Conservation (phyloP, 2,329 filamentous ascomycete genomes). For the Stagonosporopsis tanaceti region DNA sequence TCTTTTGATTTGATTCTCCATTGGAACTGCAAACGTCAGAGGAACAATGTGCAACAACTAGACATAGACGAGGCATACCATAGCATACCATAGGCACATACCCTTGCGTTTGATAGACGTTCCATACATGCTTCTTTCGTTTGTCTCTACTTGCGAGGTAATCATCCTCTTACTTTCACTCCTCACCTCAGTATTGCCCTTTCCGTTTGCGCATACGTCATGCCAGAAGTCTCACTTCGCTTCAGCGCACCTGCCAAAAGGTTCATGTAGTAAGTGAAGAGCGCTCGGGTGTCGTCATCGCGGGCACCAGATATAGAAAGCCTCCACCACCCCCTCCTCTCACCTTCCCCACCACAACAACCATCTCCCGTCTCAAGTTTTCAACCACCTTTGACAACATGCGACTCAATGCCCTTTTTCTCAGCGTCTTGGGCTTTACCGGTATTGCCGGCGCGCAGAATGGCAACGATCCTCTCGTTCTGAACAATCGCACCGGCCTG, state of each 20-base stretch:
- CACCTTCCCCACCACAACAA: not conserved
- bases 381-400: constrained; percentile 7
- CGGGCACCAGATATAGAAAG: not conserved
- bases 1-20: constrained; percentile 19
- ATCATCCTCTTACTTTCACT: not conserved
- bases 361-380: not conserved
- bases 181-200: not conserved
- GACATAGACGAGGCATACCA: not conserved
- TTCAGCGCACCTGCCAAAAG: not conserved
- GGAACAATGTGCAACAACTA: too few species aligned
- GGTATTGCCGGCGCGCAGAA: constrained; percentile 1
- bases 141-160: not conserved
- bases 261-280: not conserved
- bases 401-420: not conserved
- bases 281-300: not conserved
- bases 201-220: constrained; percentile 1
- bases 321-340: not conserved
- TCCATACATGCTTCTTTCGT: not conserved
- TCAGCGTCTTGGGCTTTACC: constrained; percentile 2
- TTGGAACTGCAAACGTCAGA: not conserved
- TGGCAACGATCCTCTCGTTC: constrained; percentile 9
- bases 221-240: not conserved
- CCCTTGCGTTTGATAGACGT: not conserved
- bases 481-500: constrained; percentile 8
- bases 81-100: not conserved